These are phyloP conservation scores for Flueggea neowawraea DNA, from an alignment of 441 rosid species.

Conservation along the genomic window DNA sequence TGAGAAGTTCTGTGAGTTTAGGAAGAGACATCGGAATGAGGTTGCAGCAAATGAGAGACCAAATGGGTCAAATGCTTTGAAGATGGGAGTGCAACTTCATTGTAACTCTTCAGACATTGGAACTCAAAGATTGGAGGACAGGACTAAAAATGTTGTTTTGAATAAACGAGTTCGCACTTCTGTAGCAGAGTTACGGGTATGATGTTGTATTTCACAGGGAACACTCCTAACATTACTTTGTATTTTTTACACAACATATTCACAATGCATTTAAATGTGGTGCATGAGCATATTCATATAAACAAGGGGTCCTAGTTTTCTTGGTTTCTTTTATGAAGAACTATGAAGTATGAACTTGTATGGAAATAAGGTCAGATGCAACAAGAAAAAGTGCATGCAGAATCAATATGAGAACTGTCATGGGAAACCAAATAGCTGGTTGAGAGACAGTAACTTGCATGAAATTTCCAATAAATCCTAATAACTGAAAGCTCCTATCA, in stretches of 20 bases:
- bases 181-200: conserved; percentile 53
- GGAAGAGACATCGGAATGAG: conserved; percentile 47
- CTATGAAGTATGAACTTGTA: not conserved
- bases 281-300: not conserved
- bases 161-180: conserved; percentile 56
- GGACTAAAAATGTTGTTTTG: conserved; percentile 42
- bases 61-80: conserved; percentile 33
- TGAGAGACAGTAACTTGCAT: not conserved
- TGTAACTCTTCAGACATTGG: conserved; percentile 40
- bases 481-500: too few relatives aligned
- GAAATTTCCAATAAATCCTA: not conserved
- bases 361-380: not conserved
- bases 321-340: not conserved
- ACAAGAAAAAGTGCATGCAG: not conserved
- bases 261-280: not conserved
- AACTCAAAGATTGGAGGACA: conserved; percentile 49
- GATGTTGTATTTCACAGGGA: conserved; percentile 16
- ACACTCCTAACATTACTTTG: too few relatives aligned
- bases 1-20: conserved; percentile 35
- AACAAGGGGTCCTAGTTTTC: not conserved
- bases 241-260: too few relatives aligned
- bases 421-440: not conserved
- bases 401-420: not conserved
- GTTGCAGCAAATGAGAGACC: conserved; percentile 36
- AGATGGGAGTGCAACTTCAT: conserved; percentile 38